Base-by-base conservation (phyloP, 352 stramenopile genomes). In the Saprolegnia diclina region DNA sequence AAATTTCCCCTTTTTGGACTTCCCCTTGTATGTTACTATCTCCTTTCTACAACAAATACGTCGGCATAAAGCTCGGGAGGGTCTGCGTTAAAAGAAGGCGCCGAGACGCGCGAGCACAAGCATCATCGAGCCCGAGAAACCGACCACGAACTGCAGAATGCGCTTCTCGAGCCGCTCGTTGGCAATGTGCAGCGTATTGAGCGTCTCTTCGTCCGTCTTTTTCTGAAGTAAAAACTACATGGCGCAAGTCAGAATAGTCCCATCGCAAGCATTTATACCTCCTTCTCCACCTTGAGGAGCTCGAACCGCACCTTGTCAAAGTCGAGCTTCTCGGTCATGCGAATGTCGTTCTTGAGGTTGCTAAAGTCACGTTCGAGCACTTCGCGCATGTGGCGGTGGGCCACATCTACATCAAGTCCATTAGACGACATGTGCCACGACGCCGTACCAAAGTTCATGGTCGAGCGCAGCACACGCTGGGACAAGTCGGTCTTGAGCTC, bases 131-230 rank as follows among this genome's bases (percentile, higher is more conserved):
- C 87, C 83, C 3, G 85, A 84, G 70, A 95, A 95, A 77, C 85
- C 87, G 10, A 94, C 83, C 0, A 81, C 85, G 53, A 59, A 95
- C 74, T 95, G 87, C 14, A 95, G 78, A 78, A 95, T 95, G 45
- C 87, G 83, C 74, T 94, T 95, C 75, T 95, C 87, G 16, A 94
- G 85, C 56, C 89, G 92, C 71, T 95, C 87, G 83, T 94, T 95
- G 29, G 87, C 91, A 52, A 95, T 72, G 37, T 87, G 83, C 65
- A 95, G 71, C 56, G 92, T 85, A 67, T 92, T 94, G 55, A 95
- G 73, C 35, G 85, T 95, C 63, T 93, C 85, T 52, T 95, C 87
- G 65, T 95, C 87, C 4, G 83, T 83, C 69, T 95, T 86, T 73
- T 95, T 95, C 63, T 95, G 87, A 57, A 95, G 74, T 66, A 95